phyloP scores from a whole-genome alignment of 495 filamentous ascomycete genomes.

The Trichoderma asperelloides region DNA sequence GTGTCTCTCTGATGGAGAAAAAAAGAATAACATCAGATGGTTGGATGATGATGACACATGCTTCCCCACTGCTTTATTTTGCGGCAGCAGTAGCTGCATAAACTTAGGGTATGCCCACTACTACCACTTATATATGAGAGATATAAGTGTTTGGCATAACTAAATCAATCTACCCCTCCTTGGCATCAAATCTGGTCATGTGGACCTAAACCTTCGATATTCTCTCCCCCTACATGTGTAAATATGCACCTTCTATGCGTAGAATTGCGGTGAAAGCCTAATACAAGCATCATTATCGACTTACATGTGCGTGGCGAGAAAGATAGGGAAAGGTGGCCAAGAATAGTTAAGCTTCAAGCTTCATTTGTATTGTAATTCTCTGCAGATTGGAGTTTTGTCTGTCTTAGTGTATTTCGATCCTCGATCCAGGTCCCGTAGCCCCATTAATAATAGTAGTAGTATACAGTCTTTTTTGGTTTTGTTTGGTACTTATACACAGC shows the following conservation, averaged over 20 bases:
- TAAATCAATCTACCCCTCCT: background rate
- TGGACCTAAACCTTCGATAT: background rate
- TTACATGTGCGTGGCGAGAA: background rate
- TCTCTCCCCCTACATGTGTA: background rate
- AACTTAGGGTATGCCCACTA: background rate
- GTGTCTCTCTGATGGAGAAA: background rate
- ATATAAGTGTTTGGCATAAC: background rate
- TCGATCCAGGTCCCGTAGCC: background rate
- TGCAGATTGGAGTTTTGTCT: constrained; percentile 9
- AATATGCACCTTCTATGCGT: background rate
- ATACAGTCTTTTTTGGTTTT: background rate
- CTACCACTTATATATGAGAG: background rate
- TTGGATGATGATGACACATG: background rate
- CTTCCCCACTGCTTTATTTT: background rate
- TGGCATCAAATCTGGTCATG: background rate
- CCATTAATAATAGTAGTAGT: background rate
- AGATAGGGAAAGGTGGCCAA: background rate
- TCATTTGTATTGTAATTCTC: background rate
- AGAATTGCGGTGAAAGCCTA: background rate
- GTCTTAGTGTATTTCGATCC: background rate
- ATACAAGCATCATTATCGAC: background rate
- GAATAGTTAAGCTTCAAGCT: background rate
- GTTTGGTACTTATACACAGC: background rate
- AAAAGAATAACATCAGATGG: background rate
- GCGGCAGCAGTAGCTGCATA: background rate